Evolutionary conservation across 371 early-diverging fungal species (phyloP).

Genomic region (Haplosporangium sp.): DNA sequence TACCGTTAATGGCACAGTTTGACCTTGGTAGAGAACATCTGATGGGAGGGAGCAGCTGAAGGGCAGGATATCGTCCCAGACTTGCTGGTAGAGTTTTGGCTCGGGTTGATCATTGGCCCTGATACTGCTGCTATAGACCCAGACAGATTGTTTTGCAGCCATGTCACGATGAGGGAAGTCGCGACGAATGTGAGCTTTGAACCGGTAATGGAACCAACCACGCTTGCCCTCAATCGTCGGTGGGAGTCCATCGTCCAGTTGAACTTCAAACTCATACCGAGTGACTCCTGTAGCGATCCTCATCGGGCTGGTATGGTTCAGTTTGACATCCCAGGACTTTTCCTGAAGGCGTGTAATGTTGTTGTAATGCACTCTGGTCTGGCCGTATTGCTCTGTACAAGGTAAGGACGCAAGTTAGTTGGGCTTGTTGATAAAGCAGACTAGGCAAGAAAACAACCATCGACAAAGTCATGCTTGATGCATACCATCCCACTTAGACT

Average conservation of each 20-base stretch:
- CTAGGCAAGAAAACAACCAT: neutral
- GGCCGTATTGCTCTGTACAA: constrained; percentile 22
- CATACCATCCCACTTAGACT: constrained; percentile 42
- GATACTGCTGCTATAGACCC: constrained; percentile 40
- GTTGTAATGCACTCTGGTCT: constrained; percentile 9
- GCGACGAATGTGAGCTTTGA: constrained; percentile 39
- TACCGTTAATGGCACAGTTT: constrained; percentile 34
- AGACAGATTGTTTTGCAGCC: constrained; percentile 34
- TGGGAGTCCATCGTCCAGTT: constrained; percentile 27
- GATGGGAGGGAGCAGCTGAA: constrained; percentile 32
- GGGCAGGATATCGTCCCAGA: constrained; percentile 35
- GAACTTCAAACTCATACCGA: constrained; percentile 35
- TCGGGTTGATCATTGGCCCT: constrained; percentile 8
- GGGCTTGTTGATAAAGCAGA: neutral
- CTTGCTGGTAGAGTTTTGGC: constrained; percentile 25
- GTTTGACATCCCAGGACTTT: constrained; percentile 31
- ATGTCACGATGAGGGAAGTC: constrained; percentile 46
- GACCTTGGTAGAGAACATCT: constrained; percentile 38
- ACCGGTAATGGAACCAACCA: constrained; percentile 49
- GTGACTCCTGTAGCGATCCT: constrained; percentile 39
- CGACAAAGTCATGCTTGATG: neutral
- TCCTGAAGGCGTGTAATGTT: constrained; percentile 17
- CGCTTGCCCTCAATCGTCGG: constrained; percentile 32
- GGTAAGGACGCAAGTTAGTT: neutral
- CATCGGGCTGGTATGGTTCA: constrained; percentile 25